These are phyloP conservation scores for Paraphoma chrysanthemicola DNA, from an alignment of 2,329 filamentous ascomycete species.

Conservation along the genomic window DNA sequence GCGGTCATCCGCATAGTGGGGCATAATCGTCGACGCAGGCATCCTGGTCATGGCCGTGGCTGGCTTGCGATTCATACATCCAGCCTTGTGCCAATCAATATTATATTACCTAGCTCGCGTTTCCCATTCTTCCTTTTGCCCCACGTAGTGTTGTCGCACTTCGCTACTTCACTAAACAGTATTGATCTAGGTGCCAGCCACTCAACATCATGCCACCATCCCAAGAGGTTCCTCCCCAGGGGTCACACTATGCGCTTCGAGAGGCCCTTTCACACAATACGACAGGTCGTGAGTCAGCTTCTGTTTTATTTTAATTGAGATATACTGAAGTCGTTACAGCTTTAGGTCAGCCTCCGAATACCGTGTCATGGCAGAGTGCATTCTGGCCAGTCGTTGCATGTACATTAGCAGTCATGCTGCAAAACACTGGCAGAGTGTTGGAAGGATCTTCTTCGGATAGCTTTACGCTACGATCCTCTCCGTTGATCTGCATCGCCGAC, in stretches of 20 bases:
- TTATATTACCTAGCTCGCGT: too few species aligned
- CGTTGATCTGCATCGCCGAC: slow-evolving; percentile 2
- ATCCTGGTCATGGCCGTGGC: too few species aligned
- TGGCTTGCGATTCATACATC: too few species aligned
- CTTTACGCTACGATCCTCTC: slow-evolving; percentile 4
- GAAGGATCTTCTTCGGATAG: neutral
- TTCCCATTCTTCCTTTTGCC: too few species aligned
- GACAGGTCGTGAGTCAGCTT: too few species aligned
- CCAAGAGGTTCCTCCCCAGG: neutral
- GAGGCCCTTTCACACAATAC: neutral
- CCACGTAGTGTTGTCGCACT: neutral
- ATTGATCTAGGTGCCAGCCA: neutral
- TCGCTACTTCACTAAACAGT: neutral
- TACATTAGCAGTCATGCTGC: slow-evolving; percentile 2
- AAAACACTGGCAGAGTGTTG: slow-evolving; percentile 1
- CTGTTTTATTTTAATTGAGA: too few species aligned
- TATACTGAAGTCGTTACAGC: too few species aligned
- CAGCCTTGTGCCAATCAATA: too few species aligned
- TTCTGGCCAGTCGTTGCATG: slow-evolving; percentile 10
- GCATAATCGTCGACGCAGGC: too few species aligned
- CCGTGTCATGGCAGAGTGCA: slow-evolving; percentile 6
- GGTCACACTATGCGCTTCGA: neutral
- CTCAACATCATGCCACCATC: neutral
- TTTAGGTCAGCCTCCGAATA: too few species aligned
- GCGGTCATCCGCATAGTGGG: too few species aligned